Conservation (phyloP, 2,329 filamentous ascomycete species). For the Fusarium buharicum region DNA sequence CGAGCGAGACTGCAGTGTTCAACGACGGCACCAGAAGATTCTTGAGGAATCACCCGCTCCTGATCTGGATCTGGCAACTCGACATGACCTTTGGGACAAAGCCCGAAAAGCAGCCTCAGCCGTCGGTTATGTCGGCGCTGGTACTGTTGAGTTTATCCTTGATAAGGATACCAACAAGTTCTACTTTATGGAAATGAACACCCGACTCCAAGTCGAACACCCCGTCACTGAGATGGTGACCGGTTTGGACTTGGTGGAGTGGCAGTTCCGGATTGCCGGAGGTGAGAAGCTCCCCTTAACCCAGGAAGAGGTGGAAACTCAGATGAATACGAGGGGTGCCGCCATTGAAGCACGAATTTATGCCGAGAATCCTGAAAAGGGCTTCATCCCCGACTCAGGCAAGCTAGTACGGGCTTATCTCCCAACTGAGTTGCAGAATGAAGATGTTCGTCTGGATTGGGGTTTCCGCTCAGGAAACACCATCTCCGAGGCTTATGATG, state of each 20-base stretch:
- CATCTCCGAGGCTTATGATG: conserved; percentile 94
- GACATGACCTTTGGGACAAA: conserved; percentile 73
- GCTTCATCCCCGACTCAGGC: conserved; percentile 95
- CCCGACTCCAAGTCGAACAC: conserved; percentile 94
- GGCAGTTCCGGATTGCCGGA: conserved; percentile 85
- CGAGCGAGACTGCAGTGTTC: conserved; percentile 88
- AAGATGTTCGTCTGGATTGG: conserved; percentile 88
- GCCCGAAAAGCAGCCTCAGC: conserved; percentile 74
- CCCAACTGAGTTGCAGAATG: conserved; percentile 65
- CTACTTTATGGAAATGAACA: conserved; percentile 87
- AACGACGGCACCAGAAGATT: conserved; percentile 89
- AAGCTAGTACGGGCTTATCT: conserved; percentile 84
- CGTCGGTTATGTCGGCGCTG: conserved; percentile 87
- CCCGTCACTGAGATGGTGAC: conserved; percentile 83
- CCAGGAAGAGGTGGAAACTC: conserved; percentile 73
- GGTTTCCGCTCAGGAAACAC: conserved; percentile 92
- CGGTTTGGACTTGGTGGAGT: conserved; percentile 83
- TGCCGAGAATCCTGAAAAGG: conserved; percentile 90
- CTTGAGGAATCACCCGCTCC: conserved; percentile 90
- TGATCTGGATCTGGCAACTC: conserved; percentile 65
- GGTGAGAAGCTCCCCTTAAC: conserved; percentile 67
- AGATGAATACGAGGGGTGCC: conserved; percentile 80
- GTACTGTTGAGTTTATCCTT: conserved; percentile 90
- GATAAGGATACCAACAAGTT: conserved; percentile 84
- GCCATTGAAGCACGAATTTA: conserved; percentile 98